Conservation (phyloP, 768 basidiomycete genomes). For the Lentinula raphanica region DNA sequence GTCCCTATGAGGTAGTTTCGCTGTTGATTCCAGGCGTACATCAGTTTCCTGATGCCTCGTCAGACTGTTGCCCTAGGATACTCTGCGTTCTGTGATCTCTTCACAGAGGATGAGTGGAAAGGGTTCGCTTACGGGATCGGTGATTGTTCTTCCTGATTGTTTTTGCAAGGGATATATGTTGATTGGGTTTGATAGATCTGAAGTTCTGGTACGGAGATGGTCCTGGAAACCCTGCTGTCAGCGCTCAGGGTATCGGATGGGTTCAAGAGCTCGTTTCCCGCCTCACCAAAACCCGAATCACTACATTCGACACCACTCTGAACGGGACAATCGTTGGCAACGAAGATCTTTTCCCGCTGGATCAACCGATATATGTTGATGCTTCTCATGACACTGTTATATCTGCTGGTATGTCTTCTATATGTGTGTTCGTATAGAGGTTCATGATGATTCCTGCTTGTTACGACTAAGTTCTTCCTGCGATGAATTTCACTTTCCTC, state of each 20-base stretch:
- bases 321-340: conserved; percentile 63
- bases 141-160: conserved; percentile 5
- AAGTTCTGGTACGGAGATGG: conserved; percentile 60
- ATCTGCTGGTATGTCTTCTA: conserved; percentile 41
- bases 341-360: conserved; percentile 47
- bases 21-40: not conserved
- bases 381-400: conserved; percentile 72
- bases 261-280: conserved; percentile 71
- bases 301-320: conserved; percentile 38
- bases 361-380: conserved; percentile 66
- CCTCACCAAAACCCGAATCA: conserved; percentile 56
- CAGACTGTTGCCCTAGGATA: conserved; percentile 77
- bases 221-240: conserved; percentile 63
- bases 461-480: conserved; percentile 52
- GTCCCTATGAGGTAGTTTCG: conserved; percentile 61
- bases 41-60: not conserved
- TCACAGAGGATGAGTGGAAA: conserved; percentile 79
- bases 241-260: conserved; percentile 61
- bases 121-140: conserved; percentile 61
- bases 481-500: conserved; percentile 66
- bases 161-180: not conserved
- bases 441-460: not conserved
- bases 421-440: not conserved
- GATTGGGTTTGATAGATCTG: conserved; percentile 30
- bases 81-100: conserved; percentile 71